These are phyloP conservation scores for Monilinia fructicola DNA, from an alignment of 2,329 filamentous ascomycete species.

Conservation along the genomic window DNA sequence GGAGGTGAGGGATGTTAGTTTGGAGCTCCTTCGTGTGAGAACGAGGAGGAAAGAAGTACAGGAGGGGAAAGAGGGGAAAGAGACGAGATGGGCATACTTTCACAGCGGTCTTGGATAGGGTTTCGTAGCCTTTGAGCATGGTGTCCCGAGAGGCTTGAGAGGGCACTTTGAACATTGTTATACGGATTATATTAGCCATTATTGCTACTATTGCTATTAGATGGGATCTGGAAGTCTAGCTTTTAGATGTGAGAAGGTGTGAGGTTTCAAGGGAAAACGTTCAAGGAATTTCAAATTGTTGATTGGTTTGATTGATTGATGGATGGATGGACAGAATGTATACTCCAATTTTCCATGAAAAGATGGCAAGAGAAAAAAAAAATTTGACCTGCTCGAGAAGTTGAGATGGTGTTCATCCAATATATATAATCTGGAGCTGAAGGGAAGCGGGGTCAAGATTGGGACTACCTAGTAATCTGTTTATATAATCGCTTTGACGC, in stretches of 20 bases:
- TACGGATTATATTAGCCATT: slow-evolving; percentile 45
- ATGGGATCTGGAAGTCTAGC: slow-evolving; percentile 28
- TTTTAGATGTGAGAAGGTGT: background rate
- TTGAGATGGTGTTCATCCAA: background rate
- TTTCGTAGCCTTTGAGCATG: slow-evolving; percentile 44
- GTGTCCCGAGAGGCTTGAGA: slow-evolving; percentile 46
- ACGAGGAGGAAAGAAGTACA: slow-evolving; percentile 54
- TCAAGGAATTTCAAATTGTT: background rate
- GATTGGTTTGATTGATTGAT: background rate
- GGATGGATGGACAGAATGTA: background rate
- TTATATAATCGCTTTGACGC: too few species aligned
- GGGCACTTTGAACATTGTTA: slow-evolving; percentile 55
- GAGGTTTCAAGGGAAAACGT: background rate
- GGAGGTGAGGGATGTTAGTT: background rate
- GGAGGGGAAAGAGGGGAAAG: background rate
- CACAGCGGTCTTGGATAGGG: slow-evolving; percentile 45
- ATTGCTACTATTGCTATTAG: slow-evolving; percentile 22
- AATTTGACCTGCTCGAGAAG: background rate
- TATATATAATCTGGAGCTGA: background rate
- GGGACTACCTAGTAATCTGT: too few species aligned
- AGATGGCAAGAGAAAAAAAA: background rate
- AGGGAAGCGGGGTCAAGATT: background rate
- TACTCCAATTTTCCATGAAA: background rate
- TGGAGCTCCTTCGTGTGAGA: slow-evolving; percentile 32
- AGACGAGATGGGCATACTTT: slow-evolving; percentile 36